Conservation (phyloP, 306 rosid species). For the Cucurbita argyrosperma region DNA sequence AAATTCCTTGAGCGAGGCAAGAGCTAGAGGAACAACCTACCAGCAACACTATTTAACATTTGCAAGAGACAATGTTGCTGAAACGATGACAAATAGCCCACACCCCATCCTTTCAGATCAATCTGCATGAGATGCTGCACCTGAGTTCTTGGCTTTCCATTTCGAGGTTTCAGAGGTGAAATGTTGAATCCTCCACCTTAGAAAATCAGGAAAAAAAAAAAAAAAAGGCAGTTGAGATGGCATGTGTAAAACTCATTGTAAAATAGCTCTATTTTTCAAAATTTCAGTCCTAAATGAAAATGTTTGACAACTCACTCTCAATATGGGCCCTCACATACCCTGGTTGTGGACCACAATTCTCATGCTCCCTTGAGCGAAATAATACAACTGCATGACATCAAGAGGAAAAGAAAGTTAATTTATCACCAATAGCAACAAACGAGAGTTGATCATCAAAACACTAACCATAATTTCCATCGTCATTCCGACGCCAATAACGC, state of each 20-base stretch:
- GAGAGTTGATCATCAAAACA: conserved; percentile 1
- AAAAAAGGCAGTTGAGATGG: conserved; percentile 2
- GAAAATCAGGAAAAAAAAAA: background rate
- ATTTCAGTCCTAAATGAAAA: conserved; percentile 2
- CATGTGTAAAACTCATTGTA: background rate
- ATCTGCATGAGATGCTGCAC: conserved; percentile 99
- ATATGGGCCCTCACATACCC: conserved; percentile 94
- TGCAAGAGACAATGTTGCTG: conserved; percentile 98
- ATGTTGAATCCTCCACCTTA: conserved; percentile 94
- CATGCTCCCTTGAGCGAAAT: conserved; percentile 92
- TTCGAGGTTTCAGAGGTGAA: conserved; percentile 80
- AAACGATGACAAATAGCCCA: conserved; percentile 71
- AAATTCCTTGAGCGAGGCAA: background rate
- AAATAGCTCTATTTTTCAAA: conserved; percentile 13
- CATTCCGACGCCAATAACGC: conserved; percentile 98
- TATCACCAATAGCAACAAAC: background rate
- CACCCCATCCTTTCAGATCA: conserved; percentile 99
- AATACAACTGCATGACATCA: conserved; percentile 63
- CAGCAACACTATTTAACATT: conserved; percentile 92
- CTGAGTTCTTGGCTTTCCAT: conserved; percentile 93
- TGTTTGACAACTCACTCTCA: conserved; percentile 57
- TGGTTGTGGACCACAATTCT: conserved; percentile 85
- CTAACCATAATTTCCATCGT: conserved; percentile 95
- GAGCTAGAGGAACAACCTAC: conserved; percentile 31
- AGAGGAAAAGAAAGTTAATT: conserved; percentile 8